Conservation (phyloP, 106 monocot genomes). For the Allium sativum region DNA sequence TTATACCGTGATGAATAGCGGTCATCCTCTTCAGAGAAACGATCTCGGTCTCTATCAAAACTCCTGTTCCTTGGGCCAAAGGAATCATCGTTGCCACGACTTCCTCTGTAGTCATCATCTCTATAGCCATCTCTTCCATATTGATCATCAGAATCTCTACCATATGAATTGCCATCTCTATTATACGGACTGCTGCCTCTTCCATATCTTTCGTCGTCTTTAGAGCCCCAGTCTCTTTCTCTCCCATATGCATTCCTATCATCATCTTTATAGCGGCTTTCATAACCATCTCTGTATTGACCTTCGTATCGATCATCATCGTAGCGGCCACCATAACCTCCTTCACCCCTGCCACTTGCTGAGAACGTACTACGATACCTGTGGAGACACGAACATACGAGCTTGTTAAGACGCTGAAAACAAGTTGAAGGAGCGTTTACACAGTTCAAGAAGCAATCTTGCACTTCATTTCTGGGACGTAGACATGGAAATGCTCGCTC, state of each 20-base stretch:
- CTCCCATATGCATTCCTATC: slow-evolving; percentile 54
- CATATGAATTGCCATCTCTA: slow-evolving; percentile 46
- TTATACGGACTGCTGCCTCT: slow-evolving; percentile 30
- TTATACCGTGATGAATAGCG: slow-evolving; percentile 58
- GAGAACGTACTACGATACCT: slow-evolving; percentile 46
- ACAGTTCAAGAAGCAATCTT: no score
- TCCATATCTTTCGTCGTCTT: slow-evolving; percentile 66
- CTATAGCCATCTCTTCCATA: slow-evolving; percentile 40
- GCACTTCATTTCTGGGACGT: no score
- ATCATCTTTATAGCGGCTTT: slow-evolving; percentile 47
- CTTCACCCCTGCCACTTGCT: slow-evolving; percentile 39
- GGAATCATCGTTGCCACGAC: slow-evolving; percentile 37
- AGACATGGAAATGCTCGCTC: no score
- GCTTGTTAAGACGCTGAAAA: no score
- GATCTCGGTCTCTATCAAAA: slow-evolving; percentile 36
- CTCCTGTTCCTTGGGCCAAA: slow-evolving; percentile 54
- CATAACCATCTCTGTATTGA: slow-evolving; percentile 31
- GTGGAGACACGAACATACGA: background rate
- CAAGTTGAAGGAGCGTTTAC: no score
- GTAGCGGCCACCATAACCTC: slow-evolving; percentile 53
- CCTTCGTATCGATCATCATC: slow-evolving; percentile 31
- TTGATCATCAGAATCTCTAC: slow-evolving; percentile 44
- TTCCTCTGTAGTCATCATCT: slow-evolving; percentile 45
- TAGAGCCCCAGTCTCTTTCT: slow-evolving; percentile 52
- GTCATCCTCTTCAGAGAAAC: slow-evolving; percentile 67